These are phyloP conservation scores for Epipyxis sp. DNA, from an alignment of 108 stramenopile genomes.

Conservation along the genomic window DNA sequence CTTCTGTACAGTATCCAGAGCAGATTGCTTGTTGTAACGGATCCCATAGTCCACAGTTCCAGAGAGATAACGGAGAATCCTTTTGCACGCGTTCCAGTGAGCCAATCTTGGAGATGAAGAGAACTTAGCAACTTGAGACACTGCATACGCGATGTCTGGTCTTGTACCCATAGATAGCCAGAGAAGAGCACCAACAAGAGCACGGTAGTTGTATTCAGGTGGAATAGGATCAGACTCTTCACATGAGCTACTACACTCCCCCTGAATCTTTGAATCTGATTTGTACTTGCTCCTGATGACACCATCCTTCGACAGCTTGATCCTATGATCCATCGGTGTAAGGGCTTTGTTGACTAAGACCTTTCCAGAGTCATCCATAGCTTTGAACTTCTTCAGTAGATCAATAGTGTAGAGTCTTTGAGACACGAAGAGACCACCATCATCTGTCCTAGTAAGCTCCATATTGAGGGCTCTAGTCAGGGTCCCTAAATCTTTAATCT, in stretches of 20 bases:
- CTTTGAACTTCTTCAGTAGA: not conserved
- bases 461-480: too few species aligned
- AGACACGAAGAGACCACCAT: too few species aligned
- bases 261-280: not conserved
- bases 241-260: not conserved
- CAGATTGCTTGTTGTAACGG: conserved; percentile 6
- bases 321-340: not conserved
- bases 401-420: not conserved
- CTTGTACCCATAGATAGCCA: conserved; percentile 17
- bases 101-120: not conserved
- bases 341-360: not conserved
- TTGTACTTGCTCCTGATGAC: not conserved
- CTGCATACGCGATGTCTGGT: conserved; percentile 31
- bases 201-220: not conserved
- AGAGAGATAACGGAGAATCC: conserved; percentile 4
- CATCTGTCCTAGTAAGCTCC: too few species aligned
- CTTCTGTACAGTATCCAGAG: not conserved
- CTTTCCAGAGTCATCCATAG: not conserved
- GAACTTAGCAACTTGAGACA: not conserved
- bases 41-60: conserved; percentile 29
- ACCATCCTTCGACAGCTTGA: not conserved
- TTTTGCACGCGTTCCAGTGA: conserved; percentile 24
- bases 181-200: conserved; percentile 4
- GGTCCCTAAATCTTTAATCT: conserved; percentile 8
- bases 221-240: not conserved